Conservation (phyloP, 495 filamentous ascomycete genomes). For the Xylaria intraflava region DNA sequence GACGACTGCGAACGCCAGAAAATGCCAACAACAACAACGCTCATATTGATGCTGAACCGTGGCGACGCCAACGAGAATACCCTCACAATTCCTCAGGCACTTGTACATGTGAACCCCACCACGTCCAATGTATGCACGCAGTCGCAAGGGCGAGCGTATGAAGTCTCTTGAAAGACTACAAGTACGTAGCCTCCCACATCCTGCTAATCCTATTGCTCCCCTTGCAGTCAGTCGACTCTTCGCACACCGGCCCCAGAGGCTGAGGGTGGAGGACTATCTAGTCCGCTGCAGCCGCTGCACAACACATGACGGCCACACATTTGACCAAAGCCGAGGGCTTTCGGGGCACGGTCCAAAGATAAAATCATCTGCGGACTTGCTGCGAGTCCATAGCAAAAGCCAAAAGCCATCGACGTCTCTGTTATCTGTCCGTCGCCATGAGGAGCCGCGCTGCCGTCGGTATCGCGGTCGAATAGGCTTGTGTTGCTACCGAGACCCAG, state of each 20-base stretch:
- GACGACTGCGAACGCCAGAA: neutral
- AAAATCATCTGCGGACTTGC: constrained; percentile 35
- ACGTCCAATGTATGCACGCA: neutral
- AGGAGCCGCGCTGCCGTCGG: constrained; percentile 1
- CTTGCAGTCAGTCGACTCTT: neutral
- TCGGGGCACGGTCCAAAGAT: constrained; percentile 17
- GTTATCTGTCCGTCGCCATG: constrained; percentile 4
- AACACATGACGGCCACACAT: constrained; percentile 5
- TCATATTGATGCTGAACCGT: neutral
- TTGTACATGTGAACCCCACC: neutral
- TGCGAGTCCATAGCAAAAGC: constrained; percentile 44
- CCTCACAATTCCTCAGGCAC: neutral
- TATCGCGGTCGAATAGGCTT: neutral
- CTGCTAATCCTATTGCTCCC: neutral
- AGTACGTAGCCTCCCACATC: constrained; percentile 13
- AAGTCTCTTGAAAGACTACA: constrained; percentile 4
- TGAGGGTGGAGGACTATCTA: constrained; percentile 29
- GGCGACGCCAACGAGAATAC: neutral
- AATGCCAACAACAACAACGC: neutral
- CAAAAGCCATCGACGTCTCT: constrained; percentile 20
- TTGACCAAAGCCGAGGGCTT: constrained; percentile 27
- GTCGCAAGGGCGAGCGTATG: constrained; percentile 18
- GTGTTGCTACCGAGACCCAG: neutral
- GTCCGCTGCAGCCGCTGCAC: constrained; percentile 25
- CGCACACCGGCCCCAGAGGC: constrained; percentile 11